Evolutionary conservation across 2,329 filamentous ascomycete genomes (phyloP), one percentile per base, ranked within the genome.

Genomic region (Fusarium bactridioides): DNA sequence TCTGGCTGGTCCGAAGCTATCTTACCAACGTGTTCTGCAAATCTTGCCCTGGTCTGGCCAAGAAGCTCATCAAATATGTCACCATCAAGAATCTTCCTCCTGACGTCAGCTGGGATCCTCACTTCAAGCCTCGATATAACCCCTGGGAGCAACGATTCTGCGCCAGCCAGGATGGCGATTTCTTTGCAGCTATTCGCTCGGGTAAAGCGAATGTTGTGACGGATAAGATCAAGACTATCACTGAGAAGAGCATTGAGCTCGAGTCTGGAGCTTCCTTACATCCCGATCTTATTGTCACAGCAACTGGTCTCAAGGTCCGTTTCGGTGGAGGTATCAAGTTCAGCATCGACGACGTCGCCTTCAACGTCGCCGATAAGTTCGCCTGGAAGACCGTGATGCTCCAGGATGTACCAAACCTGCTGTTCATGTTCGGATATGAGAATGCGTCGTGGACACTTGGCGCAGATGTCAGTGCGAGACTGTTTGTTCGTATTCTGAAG

Each of bases 91-190:
- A 86, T 37, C 83, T 92, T 0, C 89, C 89, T 0, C 73, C 74
- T 0, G 74, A 81, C n/a, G 79, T 89, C 21, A 79, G 82, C 3
- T 77, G 82, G 67, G 84, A 88, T n/a, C 86, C 86, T 3, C 84
- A 90, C 75, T 89, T 90, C 80, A 82, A 82, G 25, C 88, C 88
- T 0, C 76, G 78, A 2, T 90, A 90, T 64, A 84, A 85, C 10
- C 89, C 88, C 0, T 90, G 91, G 90, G 86, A 93, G 60, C 92
- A 94, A 76, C 87, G 92, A 3, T 81, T 94, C 23, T 94, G 92
- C 73, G 82, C 91, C 35, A 87, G 76, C 3, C 78, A 81, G 23
- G 81, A 86, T 33, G 84, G 83, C 0, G 86, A 86, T 71, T 85
- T 87, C 61, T 88, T 82, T 69, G 61, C 76, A 10, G 80, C 82